Evolutionary conservation across 2,329 filamentous ascomycete genomes (phyloP).

Genomic region (Penicillium sp.): DNA sequence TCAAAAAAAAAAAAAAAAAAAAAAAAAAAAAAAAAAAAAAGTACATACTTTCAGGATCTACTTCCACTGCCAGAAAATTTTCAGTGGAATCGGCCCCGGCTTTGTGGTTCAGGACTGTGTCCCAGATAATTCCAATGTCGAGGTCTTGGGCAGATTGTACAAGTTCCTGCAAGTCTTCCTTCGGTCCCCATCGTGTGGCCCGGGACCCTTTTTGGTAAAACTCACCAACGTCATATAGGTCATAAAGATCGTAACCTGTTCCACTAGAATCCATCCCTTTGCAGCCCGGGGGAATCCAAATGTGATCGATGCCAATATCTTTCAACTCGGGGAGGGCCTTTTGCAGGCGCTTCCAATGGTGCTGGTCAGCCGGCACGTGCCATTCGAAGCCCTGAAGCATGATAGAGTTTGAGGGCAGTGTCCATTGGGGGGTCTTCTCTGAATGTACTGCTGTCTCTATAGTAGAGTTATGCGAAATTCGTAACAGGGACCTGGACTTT

Average conservation of each 20-base stretch:
- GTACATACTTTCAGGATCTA: slow-evolving; percentile 55
- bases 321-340: slow-evolving; percentile 59
- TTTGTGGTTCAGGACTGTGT: slow-evolving; percentile 74
- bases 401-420: slow-evolving; percentile 43
- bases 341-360: slow-evolving; percentile 65
- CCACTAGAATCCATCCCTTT: slow-evolving; percentile 65
- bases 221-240: slow-evolving; percentile 71
- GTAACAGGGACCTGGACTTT: neutral
- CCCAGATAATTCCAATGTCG: slow-evolving; percentile 66
- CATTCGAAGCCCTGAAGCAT: slow-evolving; percentile 76
- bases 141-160: slow-evolving; percentile 55
- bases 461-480: neutral
- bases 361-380: slow-evolving; percentile 65
- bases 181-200: slow-evolving; percentile 70
- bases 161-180: slow-evolving; percentile 63
- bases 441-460: slow-evolving; percentile 28
- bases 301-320: slow-evolving; percentile 62
- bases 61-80: slow-evolving; percentile 65
- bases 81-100: slow-evolving; percentile 69
- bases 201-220: slow-evolving; percentile 69
- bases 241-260: slow-evolving; percentile 72
- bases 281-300: slow-evolving; percentile 74
- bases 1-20: too few species aligned
- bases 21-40: too few species aligned
- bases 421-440: slow-evolving; percentile 32